Evolutionary conservation across 2,329 filamentous ascomycete species (phyloP).

Genomic region (Sordariomycetes sp.): DNA sequence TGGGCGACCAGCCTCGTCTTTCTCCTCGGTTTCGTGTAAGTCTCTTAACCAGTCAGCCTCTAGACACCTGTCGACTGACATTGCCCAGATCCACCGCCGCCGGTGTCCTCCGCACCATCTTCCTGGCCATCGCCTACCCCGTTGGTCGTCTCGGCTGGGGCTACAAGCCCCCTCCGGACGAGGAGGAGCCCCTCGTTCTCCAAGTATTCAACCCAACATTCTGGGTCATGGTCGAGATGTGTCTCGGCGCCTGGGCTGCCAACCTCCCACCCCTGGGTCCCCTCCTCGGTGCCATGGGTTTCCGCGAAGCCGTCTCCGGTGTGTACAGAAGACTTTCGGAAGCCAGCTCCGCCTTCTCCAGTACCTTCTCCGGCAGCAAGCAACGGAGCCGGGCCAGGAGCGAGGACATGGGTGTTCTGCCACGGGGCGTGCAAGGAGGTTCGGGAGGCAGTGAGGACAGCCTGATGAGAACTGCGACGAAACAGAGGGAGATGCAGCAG

Average conservation of each 20-base stretch:
- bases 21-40: constrained; percentile 5
- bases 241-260: constrained; percentile 5
- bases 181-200: constrained; percentile 5
- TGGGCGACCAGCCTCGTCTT: constrained; percentile 4
- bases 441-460: too few species aligned
- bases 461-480: too few species aligned
- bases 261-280: constrained; percentile 6
- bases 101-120: constrained; percentile 6
- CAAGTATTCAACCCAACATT: constrained; percentile 6
- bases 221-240: constrained; percentile 8
- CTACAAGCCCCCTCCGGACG: constrained; percentile 1
- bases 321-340: too few species aligned
- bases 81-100: constrained; percentile 4
- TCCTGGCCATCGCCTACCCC: constrained; percentile 5
- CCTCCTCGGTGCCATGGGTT: constrained; percentile 2
- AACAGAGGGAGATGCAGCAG: too few species aligned
- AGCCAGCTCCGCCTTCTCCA: neutral
- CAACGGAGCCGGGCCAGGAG: neutral
- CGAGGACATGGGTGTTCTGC: too few species aligned
- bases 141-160: constrained; percentile 6
- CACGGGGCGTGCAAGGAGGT: too few species aligned
- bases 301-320: neutral
- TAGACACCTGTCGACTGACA: neutral
- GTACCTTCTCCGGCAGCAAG: neutral
- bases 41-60: neutral